Percentiles rank a stretch among this genome's conserved stretches.
Evolutionary conservation across 2,329 filamentous ascomycete genomes (phyloP).

Genomic region (Neophaeococcomyces aloes): DNA sequence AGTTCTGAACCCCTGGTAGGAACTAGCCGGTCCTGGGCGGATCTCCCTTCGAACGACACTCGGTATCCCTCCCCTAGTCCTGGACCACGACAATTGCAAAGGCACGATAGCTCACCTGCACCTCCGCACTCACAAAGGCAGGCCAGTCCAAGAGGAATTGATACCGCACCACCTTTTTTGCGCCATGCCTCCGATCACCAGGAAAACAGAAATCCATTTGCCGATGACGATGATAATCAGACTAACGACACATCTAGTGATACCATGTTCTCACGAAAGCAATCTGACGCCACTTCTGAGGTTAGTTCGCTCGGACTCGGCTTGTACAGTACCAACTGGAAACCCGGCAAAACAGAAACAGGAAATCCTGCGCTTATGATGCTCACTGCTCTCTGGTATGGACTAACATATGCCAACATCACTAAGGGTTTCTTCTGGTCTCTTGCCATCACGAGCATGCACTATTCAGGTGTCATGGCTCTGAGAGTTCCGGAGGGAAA

Average conservation of each 20-base stretch:
- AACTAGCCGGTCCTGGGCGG: background rate
- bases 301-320: conserved; percentile 1
- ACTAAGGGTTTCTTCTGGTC: conserved; percentile 27
- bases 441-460: conserved; percentile 27
- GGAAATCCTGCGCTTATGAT: background rate
- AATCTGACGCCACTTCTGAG: conserved; percentile 4
- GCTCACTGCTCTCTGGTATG: conserved; percentile 17
- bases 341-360: conserved; percentile 13
- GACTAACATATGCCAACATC: conserved; percentile 21
- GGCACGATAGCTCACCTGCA: background rate
- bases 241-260: background rate
- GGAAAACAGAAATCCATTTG: background rate
- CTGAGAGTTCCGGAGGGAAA: conserved; percentile 26
- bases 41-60: background rate
- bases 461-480: conserved; percentile 26
- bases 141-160: background rate
- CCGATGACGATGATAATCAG: background rate
- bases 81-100: background rate
- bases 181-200: too few species aligned
- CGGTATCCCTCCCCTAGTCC: background rate
- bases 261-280: background rate
- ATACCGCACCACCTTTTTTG: background rate
- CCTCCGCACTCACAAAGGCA: background rate
- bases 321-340: conserved; percentile 9
- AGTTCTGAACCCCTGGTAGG: conserved; percentile 13